Evolutionary conservation across 1,139 yeast genomes (phyloP).

Genomic region (Diutina sp.): DNA sequence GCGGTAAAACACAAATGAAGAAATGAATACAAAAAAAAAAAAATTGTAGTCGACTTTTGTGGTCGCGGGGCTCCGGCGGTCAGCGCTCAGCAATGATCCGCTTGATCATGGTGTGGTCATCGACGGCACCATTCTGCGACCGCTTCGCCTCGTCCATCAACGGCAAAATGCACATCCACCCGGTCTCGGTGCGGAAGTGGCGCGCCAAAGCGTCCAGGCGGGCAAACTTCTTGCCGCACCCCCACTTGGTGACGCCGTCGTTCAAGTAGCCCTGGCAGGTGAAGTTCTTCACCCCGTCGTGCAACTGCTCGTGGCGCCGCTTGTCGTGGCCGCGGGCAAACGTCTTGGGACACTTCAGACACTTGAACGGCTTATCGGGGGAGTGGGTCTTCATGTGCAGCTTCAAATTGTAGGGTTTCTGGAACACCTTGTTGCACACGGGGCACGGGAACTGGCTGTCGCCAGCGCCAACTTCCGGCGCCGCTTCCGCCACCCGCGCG

Average conservation of each 20-base stretch:
- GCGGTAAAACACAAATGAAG: neutral
- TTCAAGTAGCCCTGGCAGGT: slow-evolving; percentile 40
- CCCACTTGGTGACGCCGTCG: slow-evolving; percentile 43
- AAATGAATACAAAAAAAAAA: too few relatives aligned
- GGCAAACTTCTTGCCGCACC: slow-evolving; percentile 47
- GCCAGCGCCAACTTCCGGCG: neutral
- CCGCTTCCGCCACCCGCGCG: neutral
- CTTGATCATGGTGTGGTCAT: neutral
- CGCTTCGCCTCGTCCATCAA: slow-evolving; percentile 36
- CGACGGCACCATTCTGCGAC: neutral
- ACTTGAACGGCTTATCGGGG: slow-evolving; percentile 39
- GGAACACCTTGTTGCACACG: slow-evolving; percentile 36
- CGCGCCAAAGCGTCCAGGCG: slow-evolving; percentile 45
- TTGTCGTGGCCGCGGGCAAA: slow-evolving; percentile 48
- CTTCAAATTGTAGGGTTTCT: slow-evolving; percentile 41
- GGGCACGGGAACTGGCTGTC: slow-evolving; percentile 19
- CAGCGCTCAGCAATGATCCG: slow-evolving; percentile 1
- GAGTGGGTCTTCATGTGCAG: slow-evolving; percentile 47
- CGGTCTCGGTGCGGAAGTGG: slow-evolving; percentile 47
- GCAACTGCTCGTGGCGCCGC: slow-evolving; percentile 42
- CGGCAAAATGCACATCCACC: slow-evolving; percentile 44
- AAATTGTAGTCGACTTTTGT: neutral
- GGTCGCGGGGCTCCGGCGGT: neutral
- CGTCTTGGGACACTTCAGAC: slow-evolving; percentile 33
- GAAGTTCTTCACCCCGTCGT: slow-evolving; percentile 42